Evolutionary conservation across 208 protist species (phyloP).

Genomic region (Crithidia mellificae): DNA sequence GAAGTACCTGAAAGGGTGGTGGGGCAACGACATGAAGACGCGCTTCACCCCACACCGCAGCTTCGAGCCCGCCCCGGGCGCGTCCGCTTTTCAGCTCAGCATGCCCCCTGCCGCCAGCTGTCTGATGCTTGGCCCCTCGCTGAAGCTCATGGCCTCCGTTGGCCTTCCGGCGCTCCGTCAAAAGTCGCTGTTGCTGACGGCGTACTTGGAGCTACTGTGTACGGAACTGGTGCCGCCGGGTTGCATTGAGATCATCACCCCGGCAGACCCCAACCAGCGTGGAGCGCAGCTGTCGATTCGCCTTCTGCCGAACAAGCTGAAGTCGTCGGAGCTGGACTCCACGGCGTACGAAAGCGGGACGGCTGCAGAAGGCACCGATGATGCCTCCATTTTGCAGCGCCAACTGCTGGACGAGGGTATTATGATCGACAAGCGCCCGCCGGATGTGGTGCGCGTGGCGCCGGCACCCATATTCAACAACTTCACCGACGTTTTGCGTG

Average conservation of each 20-base stretch:
- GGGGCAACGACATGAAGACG: conserved; percentile 80
- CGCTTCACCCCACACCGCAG: conserved; percentile 73
- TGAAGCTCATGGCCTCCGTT: conserved; percentile 87
- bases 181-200: conserved; percentile 89
- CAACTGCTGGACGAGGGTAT: conserved; percentile 58
- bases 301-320: conserved; percentile 63
- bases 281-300: conserved; percentile 90
- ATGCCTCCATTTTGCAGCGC: conserved; percentile 50
- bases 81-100: conserved; percentile 82
- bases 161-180: conserved; percentile 69
- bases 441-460: conserved; percentile 74
- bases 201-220: conserved; percentile 90
- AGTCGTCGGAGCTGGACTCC: conserved; percentile 6
- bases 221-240: conserved; percentile 61
- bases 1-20: conserved; percentile 88
- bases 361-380: conserved; percentile 33
- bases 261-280: conserved; percentile 70
- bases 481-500: conserved; percentile 87
- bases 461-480: conserved; percentile 93
- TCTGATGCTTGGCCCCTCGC: conserved; percentile 67
- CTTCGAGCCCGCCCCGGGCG: conserved; percentile 70
- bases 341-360: conserved; percentile 46
- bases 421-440: conserved; percentile 53
- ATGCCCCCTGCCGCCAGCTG: conserved; percentile 70
- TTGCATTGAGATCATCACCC: conserved; percentile 83